Base-by-base conservation (phyloP, 2,329 filamentous ascomycete genomes). In the Hypomyces perniciosus region DNA sequence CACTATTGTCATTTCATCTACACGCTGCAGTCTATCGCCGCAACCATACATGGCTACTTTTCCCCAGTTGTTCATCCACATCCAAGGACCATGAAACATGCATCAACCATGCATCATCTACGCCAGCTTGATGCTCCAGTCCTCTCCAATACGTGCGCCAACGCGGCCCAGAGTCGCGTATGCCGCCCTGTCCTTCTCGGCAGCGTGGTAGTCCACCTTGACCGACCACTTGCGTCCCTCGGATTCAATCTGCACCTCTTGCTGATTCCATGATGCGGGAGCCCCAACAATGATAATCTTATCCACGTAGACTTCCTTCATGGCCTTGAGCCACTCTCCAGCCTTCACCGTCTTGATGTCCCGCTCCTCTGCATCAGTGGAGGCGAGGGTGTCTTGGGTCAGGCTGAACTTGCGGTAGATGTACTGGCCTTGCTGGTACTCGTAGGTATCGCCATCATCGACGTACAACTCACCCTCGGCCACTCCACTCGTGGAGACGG, bases 361-460 rank as follows among this genome's bases (percentile, higher is more conserved):
- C 2, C 75, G 75, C 28, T 71, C 68, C 60, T 80, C 81, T 6
- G 86, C 75, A 56, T 95, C 83, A n/a, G 77, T 77, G 1, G 87
- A 91, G 5, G 74, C 74, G n/a, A 97, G 73, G 1, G 74, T 75
- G 12, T 78, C 76, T 53, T 70, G 72, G 29, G 74, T 71, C 54
- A 91, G 86, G 27, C 72, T 74, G 71, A 99, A 96, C 54, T 75
- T 78, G 53, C 90, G 88, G 71, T 96, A 85, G 60, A 97, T 91
- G 69, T 87, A 96, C 55, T 90, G 90, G 8, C 91, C 92, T 56
- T 83, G 75, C 67, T 95, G 76, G 64, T 88, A 90, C 50, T 96
- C 90, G 59, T 91, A 99, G 1, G 86, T 88, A 69, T 97, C 91
- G 44, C 93, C 93, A 58, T 99, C 93, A 63, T 99, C 93, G 30